phyloP scores from a whole-genome alignment of 768 basidiomycete species.

The Daedaleopsis sinensis region DNA sequence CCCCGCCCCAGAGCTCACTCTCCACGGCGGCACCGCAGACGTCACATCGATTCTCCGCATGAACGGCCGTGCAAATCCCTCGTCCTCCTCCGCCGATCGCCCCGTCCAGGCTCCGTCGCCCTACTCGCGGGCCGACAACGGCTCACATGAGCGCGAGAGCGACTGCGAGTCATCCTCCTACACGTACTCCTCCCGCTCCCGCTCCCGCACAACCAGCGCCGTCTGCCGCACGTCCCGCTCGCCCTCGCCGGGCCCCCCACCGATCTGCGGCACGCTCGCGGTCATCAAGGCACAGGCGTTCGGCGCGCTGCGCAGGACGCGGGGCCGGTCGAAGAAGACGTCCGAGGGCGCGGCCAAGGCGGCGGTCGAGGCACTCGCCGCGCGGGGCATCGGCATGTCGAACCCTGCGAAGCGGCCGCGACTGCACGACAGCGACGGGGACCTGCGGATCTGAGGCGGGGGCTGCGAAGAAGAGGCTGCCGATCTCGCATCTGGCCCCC shows the following conservation, averaged over 20 bases:
- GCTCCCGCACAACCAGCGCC: slow-evolving; percentile 25
- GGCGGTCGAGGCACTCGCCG: slow-evolving; percentile 81
- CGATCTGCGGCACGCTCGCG: slow-evolving; percentile 79
- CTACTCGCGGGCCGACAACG: slow-evolving; percentile 53
- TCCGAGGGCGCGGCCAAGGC: slow-evolving; percentile 75
- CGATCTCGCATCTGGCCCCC: background rate
- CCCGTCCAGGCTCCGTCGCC: slow-evolving; percentile 37
- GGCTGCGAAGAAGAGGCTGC: background rate
- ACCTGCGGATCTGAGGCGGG: slow-evolving; percentile 25
- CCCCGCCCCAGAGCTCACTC: slow-evolving; percentile 62
- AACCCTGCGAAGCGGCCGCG: slow-evolving; percentile 50
- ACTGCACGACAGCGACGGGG: slow-evolving; percentile 54
- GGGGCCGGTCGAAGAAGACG: slow-evolving; percentile 71
- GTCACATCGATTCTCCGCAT: slow-evolving; percentile 57
- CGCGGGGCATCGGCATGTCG: slow-evolving; percentile 65
- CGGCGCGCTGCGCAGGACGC: slow-evolving; percentile 79
- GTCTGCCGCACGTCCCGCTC: slow-evolving; percentile 46
- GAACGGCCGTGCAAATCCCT: slow-evolving; percentile 40
- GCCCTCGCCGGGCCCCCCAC: slow-evolving; percentile 48
- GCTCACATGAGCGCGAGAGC: slow-evolving; percentile 41
- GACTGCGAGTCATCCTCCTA: slow-evolving; percentile 53
- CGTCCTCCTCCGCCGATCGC: slow-evolving; percentile 51
- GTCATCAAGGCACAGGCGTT: slow-evolving; percentile 92
- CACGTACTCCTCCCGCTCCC: slow-evolving; percentile 39
- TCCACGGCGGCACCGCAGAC: slow-evolving; percentile 76